Evolutionary conservation across 2,329 filamentous ascomycete genomes (phyloP), one percentile per base, ranked within the genome.

Genomic region (Boeremia exigua): DNA sequence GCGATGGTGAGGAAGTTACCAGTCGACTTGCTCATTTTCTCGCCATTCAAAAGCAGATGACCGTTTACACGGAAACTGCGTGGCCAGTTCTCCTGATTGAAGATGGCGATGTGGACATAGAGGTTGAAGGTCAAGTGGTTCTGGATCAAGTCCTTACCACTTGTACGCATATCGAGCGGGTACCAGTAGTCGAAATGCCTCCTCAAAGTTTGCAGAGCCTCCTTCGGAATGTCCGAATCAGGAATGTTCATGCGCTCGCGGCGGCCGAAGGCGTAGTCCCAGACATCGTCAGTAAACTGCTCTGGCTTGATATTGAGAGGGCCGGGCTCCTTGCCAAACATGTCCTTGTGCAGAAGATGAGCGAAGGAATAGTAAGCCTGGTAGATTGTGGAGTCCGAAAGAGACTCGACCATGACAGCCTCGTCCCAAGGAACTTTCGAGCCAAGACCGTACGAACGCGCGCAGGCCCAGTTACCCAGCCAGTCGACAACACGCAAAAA

Each of bases 11-110:
- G 83, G 82, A 99, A 99, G 80, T 98, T 99, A 60, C 95, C 95
- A 0, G 93, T 97, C 49, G 89, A 94, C 82, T 99, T 99, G 75
- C 88, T 90, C 95, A 99, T 99, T 85, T 99, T 99, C 75, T 96
- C 91, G 45, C 94, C 94, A 75, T 99, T 99, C 62, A 99, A 83
- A 76, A 96, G 86, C 69, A 98, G 80, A 78, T 98, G 94, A 1
- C 95, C 95, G 72, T 99, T 99, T 60, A 90, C 88, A 62, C 95
- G 89, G 63, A 98, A 84, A 60, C 88, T 88, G 47, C 84, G 85
- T 10, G 95, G 95, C 92, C 94, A 97, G 81, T 92, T 96, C 75
- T 94, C 86, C 56, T 86, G 85, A 11, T 88, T 86, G 83, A 97
- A 98, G 38, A 99, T 84, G 10, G 95, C 95, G 62, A 95, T 77